Evolutionary conservation across 495 filamentous ascomycete genomes (phyloP), one percentile per base, ranked within the genome.

Genomic region (Hyaloscypha finlandica): DNA sequence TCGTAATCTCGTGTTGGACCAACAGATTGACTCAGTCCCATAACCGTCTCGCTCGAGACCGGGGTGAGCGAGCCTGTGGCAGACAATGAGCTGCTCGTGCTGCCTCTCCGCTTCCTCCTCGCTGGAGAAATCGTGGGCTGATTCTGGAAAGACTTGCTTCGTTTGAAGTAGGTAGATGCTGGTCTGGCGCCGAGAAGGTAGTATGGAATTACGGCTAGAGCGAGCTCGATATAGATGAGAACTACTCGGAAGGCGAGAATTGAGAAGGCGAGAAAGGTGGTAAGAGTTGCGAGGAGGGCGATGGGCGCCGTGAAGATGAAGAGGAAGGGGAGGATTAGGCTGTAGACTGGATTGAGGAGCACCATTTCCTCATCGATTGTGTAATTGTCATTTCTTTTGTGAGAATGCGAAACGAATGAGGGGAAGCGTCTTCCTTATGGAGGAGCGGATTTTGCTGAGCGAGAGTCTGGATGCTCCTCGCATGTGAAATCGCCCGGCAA

Each of bases 1-100:
- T 96, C 92, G 70, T 89, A 96, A 77, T 96, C 92, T 6, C 92
- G 82, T 60, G 84, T 81, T 25, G 84, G 66, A 2, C 81, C 80
- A 16, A 80, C 67, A 33, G 75, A 79, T 11, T 80, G 77, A 19
- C 75, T 75, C 14, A 83, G 56, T 30, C 70, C 74, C 4, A 82
- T 66, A 3, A 66, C 59, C 32, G 61, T 73, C 22, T 75, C 77
- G 8, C 67, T 67, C 4, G 74, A 68, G 3, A 78, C 75, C 2
- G 78, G 79, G 12, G 75, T 76, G 19, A 75, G 71, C 5, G 73
- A 73, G 14, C 71, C 65, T 8, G 77, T 71, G 2, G 70, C 77
- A 48, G 80, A 82, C 29, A 78, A 75, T 25, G 63, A 70, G 57
- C 76, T 76, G 45, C 71, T 77, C 20, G 71, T 74, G 22, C 71